Evolutionary conservation across 2,329 filamentous ascomycete genomes (phyloP).

Genomic region (Diaporthe humulicola): DNA sequence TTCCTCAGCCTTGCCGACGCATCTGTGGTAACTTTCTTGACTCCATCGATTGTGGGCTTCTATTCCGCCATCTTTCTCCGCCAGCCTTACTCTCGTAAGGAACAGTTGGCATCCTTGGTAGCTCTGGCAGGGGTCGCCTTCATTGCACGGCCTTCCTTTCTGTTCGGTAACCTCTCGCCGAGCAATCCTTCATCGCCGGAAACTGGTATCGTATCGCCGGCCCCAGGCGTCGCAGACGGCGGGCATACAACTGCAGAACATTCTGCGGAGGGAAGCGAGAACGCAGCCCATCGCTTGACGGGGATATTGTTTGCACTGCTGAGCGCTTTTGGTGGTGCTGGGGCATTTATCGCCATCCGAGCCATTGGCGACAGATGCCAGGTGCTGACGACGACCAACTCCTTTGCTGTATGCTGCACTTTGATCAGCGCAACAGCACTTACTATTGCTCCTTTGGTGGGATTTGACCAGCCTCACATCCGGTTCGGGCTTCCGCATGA

Average conservation of each 20-base stretch:
- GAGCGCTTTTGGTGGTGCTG: constrained; percentile 81
- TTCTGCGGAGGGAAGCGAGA: constrained; percentile 55
- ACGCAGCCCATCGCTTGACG: constrained; percentile 73
- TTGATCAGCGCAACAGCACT: constrained; percentile 29
- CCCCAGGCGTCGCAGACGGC: neutral
- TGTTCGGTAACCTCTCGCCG: constrained; percentile 19
- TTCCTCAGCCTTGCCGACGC: constrained; percentile 90
- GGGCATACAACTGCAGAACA: neutral
- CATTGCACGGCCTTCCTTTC: constrained; percentile 77
- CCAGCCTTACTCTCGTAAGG: constrained; percentile 83
- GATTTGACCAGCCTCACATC: constrained; percentile 60
- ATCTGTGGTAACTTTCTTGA: constrained; percentile 89
- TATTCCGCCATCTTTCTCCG: constrained; percentile 80
- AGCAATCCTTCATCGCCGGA: neutral
- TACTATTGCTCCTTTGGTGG: constrained; percentile 53
- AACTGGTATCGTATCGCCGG: neutral
- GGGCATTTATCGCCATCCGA: constrained; percentile 48
- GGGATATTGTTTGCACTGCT: constrained; percentile 81
- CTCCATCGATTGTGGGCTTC: constrained; percentile 83
- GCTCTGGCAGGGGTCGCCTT: constrained; percentile 85
- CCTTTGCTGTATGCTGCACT: constrained; percentile 48
- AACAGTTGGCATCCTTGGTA: constrained; percentile 81
- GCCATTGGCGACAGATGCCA: constrained; percentile 35
- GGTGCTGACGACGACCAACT: constrained; percentile 37
- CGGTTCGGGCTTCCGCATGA: constrained; percentile 58